Evolutionary conservation across 208 protist species (phyloP).

Genomic region (Crithidia mellificae): DNA sequence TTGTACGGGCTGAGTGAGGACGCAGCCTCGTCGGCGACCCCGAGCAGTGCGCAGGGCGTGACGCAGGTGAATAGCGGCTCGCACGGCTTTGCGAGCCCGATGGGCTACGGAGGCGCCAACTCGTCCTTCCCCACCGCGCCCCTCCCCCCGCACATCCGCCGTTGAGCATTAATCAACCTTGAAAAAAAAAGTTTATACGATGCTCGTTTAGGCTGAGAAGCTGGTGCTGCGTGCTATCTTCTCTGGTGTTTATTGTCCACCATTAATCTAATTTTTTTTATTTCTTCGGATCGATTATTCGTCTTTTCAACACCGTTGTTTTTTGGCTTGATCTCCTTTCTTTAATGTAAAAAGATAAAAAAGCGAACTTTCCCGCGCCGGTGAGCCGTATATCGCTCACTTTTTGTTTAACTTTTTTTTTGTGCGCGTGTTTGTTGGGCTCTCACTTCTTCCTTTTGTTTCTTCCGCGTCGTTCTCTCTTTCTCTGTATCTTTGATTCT

Average conservation of each 20-base stretch:
- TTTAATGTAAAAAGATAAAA: neutral
- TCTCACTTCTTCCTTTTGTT: too few relatives aligned
- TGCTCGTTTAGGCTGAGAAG: too few relatives aligned
- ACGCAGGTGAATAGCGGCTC: conserved; percentile 35
- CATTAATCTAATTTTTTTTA: too few relatives aligned
- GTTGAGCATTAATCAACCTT: too few relatives aligned
- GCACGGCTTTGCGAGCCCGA: conserved; percentile 40
- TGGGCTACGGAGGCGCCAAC: conserved; percentile 30
- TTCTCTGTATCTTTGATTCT: neutral
- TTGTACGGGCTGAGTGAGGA: conserved; percentile 95
- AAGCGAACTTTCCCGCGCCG: neutral
- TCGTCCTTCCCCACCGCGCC: conserved; percentile 44
- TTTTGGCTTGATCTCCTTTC: neutral
- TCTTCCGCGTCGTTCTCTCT: too few relatives aligned
- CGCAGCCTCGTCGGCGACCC: conserved; percentile 71
- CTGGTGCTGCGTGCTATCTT: too few relatives aligned
- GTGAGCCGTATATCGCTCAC: neutral
- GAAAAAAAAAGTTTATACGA: neutral
- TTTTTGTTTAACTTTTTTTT: neutral
- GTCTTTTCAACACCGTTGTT: conserved; percentile 6
- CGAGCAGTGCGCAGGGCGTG: conserved; percentile 59
- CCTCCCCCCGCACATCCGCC: conserved; percentile 25
- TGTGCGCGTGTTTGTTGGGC: too few relatives aligned
- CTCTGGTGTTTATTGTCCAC: too few relatives aligned
- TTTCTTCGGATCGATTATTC: neutral